Percentiles rank a stretch among this genome's conserved stretches.
Conservation (phyloP, 140 eudicot genomes). For the Ambrosia hybrid region DNA sequence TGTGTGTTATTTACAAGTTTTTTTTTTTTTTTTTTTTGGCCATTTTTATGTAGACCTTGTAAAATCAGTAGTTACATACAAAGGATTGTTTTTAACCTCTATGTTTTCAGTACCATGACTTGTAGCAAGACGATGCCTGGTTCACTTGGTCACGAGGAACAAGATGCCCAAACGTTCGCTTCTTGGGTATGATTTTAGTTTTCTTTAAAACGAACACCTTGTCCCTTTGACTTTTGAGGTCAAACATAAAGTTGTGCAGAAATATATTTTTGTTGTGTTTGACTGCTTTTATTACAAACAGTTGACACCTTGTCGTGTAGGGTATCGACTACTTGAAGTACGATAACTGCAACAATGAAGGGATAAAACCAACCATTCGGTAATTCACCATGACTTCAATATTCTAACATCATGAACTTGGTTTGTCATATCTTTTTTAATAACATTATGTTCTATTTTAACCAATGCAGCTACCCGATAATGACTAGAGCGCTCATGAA, state of each 20-base stretch:
- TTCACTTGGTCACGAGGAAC: conserved; percentile 92
- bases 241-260: conserved; percentile 1
- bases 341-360: conserved; percentile 78
- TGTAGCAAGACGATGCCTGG: conserved; percentile 97
- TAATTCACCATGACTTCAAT: conserved; percentile 23
- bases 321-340: conserved; percentile 93
- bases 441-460: conserved; percentile 3
- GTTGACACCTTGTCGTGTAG: conserved; percentile 31
- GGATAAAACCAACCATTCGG: conserved; percentile 71
- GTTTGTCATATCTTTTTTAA: neutral
- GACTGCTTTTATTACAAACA: neutral
- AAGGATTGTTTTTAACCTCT: neutral
- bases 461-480: conserved; percentile 66
- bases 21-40: too few relatives aligned
- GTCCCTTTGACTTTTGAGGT: conserved; percentile 19
- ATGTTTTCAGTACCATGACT: conserved; percentile 59
- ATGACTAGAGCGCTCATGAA: conserved; percentile 86
- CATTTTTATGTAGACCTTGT: too few relatives aligned
- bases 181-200: conserved; percentile 65
- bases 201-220: neutral
- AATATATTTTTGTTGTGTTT: neutral
- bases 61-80: neutral
- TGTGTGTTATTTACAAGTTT: conserved; percentile 4
- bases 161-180: conserved; percentile 81
- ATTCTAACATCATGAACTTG: neutral